phyloP scores from a whole-genome alignment of 1,284 basidiomycete species.

The Veloboletus limbatus region DNA sequence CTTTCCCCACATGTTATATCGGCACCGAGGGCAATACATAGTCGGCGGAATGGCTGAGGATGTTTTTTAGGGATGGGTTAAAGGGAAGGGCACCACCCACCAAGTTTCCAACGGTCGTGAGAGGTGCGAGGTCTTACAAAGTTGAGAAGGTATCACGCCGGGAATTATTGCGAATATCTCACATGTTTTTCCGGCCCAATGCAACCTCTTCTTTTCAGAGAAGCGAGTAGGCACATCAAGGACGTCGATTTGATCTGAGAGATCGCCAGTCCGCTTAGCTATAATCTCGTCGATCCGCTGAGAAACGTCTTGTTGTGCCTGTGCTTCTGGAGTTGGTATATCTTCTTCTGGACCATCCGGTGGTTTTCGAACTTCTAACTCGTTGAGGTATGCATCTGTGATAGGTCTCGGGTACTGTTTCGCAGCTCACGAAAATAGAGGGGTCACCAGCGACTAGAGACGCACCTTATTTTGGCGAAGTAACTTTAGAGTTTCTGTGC shows the following conservation, averaged over 20 bases:
- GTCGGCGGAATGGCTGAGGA: constrained; percentile 82
- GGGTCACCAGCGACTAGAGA: neutral
- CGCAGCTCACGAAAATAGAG: constrained; percentile 4
- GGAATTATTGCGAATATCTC: constrained; percentile 28
- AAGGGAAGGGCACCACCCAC: constrained; percentile 41
- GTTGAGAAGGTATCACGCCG: constrained; percentile 3
- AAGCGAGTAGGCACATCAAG: constrained; percentile 72
- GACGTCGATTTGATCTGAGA: constrained; percentile 44
- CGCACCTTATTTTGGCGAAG: constrained; percentile 68
- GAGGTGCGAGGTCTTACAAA: constrained; percentile 77
- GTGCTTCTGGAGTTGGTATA: constrained; percentile 21
- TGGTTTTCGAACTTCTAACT: constrained; percentile 46
- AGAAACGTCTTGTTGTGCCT: constrained; percentile 21
- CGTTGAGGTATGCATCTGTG: constrained; percentile 64
- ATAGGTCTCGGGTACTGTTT: constrained; percentile 66
- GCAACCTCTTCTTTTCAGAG: constrained; percentile 81
- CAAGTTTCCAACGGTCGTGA: constrained; percentile 95
- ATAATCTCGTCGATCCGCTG: constrained; percentile 31
- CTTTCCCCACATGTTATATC: constrained; percentile 97
- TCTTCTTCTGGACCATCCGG: constrained; percentile 35
- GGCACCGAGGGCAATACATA: constrained; percentile 85
- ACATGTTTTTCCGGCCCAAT: constrained; percentile 90
- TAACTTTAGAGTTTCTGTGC: constrained; percentile 51
- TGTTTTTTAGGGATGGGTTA: constrained; percentile 1
- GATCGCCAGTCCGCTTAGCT: constrained; percentile 32